These are phyloP conservation scores for Staphylotrichum tortipilum DNA, from an alignment of 495 filamentous ascomycete genomes.

Conservation along the genomic window DNA sequence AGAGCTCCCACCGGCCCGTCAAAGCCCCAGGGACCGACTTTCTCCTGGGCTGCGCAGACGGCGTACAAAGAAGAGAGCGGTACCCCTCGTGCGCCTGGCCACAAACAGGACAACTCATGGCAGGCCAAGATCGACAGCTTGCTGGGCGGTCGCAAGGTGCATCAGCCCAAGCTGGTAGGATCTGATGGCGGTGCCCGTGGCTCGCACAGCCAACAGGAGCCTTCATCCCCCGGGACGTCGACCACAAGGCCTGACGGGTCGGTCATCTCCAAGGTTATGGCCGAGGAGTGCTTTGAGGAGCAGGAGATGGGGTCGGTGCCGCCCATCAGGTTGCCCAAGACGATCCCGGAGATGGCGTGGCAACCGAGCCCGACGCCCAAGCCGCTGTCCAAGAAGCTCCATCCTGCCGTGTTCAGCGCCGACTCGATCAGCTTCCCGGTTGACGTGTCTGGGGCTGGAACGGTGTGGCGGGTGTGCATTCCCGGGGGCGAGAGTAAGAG, in stretches of 20 bases:
- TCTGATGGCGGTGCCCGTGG: constrained; percentile 50
- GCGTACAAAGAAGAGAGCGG: constrained; percentile 18
- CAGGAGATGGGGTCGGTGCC: constrained; percentile 73
- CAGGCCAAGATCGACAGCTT: constrained; percentile 68
- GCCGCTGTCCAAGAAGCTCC: constrained; percentile 26
- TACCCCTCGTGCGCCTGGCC: neutral
- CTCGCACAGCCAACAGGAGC: constrained; percentile 48
- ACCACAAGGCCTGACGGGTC: constrained; percentile 14
- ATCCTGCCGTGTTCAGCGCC: constrained; percentile 26
- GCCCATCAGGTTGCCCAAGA: constrained; percentile 55
- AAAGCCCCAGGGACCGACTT: constrained; percentile 13
- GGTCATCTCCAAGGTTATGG: constrained; percentile 50
- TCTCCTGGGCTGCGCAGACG: constrained; percentile 18
- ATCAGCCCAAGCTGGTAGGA: constrained; percentile 47
- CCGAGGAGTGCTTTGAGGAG: constrained; percentile 75
- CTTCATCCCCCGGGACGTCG: constrained; percentile 45
- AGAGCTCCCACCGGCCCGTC: neutral
- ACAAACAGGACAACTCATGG: constrained; percentile 40
- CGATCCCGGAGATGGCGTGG: constrained; percentile 48
- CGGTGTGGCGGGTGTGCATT: constrained; percentile 34
- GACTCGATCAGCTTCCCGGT: constrained; percentile 35
- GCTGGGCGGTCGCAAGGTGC: constrained; percentile 50
- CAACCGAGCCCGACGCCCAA: constrained; percentile 35
- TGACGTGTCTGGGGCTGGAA: constrained; percentile 31
- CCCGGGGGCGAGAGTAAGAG: constrained; percentile 34